A percentile compares a stretch with the other conserved stretches of the same genome.
Evolutionary conservation across 208 protist genomes (phyloP).

Genomic region (Histomonas meleagridis): DNA sequence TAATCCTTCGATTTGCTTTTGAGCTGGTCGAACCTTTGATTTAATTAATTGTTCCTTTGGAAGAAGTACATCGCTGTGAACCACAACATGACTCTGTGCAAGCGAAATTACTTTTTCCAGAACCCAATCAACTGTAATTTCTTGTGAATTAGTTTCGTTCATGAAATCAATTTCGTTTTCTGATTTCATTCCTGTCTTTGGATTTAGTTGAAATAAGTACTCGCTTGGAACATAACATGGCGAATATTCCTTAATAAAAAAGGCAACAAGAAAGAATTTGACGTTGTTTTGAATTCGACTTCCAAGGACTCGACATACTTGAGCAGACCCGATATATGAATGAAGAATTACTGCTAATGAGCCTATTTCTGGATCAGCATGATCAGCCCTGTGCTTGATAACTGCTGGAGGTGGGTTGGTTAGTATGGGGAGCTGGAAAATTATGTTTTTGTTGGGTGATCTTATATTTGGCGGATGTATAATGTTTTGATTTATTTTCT

Average conservation of each 20-base stretch:
- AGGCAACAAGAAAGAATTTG: neutral
- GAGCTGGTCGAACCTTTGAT: neutral
- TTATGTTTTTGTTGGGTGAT: neutral
- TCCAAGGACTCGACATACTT: neutral
- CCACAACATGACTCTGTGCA: neutral
- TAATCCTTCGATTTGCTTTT: neutral
- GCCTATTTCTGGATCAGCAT: neutral
- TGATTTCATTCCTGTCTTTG: no score
- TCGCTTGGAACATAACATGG: conserved; percentile 2
- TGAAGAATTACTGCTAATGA: conserved; percentile 12
- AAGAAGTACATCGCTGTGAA: neutral
- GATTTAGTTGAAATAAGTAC: neutral
- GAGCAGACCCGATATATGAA: neutral
- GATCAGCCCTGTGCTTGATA: neutral
- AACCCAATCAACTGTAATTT: neutral
- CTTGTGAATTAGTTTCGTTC: neutral
- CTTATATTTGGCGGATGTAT: neutral
- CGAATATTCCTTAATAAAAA: neutral
- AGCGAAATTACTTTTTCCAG: neutral
- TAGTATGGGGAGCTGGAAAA: neutral
- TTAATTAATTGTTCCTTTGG: neutral
- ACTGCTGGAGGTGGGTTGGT: neutral
- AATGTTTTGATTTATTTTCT: neutral
- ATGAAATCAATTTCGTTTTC: neutral
- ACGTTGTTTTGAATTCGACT: neutral